A percentile compares a stretch with the other conserved stretches of the same genome.
Evolutionary conservation across 2,329 filamentous ascomycete genomes (phyloP).

Genomic region (Verruconis gallopava): DNA sequence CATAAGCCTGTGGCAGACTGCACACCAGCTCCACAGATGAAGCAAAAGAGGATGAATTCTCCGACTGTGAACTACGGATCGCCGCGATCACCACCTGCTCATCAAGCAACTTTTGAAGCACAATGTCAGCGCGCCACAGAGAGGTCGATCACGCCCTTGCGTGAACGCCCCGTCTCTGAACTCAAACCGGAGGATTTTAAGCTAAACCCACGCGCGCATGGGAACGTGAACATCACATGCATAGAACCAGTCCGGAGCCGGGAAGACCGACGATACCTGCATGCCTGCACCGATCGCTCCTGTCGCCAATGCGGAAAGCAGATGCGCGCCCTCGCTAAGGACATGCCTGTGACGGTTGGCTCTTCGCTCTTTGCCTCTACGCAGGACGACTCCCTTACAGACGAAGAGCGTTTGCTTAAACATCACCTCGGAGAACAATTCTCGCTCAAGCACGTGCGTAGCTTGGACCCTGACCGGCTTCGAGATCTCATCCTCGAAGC

Average conservation of each 20-base stretch:
- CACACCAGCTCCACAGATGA: neutral
- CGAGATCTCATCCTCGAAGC: constrained; percentile 61
- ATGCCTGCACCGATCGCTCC: constrained; percentile 59
- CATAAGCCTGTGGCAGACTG: neutral
- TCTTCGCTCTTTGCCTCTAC: constrained; percentile 9
- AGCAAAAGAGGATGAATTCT: neutral
- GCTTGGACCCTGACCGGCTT: constrained; percentile 48
- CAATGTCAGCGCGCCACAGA: neutral
- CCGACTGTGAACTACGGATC: neutral
- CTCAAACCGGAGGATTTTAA: constrained; percentile 65
- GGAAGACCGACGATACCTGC: constrained; percentile 54
- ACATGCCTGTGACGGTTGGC: constrained; percentile 7
- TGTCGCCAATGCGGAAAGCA: constrained; percentile 55
- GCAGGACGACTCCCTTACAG: constrained; percentile 17
- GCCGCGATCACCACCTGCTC: neutral
- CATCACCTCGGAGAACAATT: constrained; percentile 40
- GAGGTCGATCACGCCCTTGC: neutral
- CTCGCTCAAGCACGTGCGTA: constrained; percentile 22
- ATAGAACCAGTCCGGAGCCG: constrained; percentile 60
- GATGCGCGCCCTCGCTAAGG: constrained; percentile 52
- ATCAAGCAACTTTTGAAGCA: constrained; percentile 1
- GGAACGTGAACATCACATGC: constrained; percentile 60
- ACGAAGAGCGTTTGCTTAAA: constrained; percentile 32
- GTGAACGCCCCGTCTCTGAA: constrained; percentile 39
- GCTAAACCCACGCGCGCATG: constrained; percentile 50